Conservation (phyloP, 352 stramenopile genomes). For the Elongisporangium undulatum region DNA sequence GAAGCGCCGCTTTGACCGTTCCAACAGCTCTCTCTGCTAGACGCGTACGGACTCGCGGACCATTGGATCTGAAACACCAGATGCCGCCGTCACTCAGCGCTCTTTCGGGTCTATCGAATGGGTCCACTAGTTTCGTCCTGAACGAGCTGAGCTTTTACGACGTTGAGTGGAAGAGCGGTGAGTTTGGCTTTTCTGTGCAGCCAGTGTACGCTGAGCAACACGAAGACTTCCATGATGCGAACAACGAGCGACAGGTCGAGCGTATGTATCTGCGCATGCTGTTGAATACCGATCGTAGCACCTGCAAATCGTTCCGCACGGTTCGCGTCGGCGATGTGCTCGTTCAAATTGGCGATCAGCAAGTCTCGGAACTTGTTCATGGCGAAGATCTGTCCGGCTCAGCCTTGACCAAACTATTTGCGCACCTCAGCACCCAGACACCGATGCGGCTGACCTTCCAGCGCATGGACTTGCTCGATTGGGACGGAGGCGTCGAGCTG, state of each 20-base stretch:
- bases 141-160: slow-evolving; percentile 53
- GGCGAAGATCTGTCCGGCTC: slow-evolving; percentile 41
- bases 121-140: slow-evolving; percentile 52
- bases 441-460: slow-evolving; percentile 65
- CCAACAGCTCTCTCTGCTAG: slow-evolving; percentile 18
- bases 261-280: slow-evolving; percentile 66
- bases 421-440: slow-evolving; percentile 43
- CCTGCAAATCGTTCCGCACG: slow-evolving; percentile 55
- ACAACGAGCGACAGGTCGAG: slow-evolving; percentile 22
- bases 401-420: slow-evolving; percentile 69
- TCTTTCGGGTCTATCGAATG: slow-evolving; percentile 53
- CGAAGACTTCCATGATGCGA: slow-evolving; percentile 32
- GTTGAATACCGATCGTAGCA: slow-evolving; percentile 67
- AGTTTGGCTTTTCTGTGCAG: slow-evolving; percentile 76
- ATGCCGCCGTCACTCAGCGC: slow-evolving; percentile 57
- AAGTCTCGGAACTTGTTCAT: slow-evolving; percentile 48
- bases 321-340: slow-evolving; percentile 62
- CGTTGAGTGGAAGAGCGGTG: slow-evolving; percentile 49
- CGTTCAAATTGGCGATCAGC: slow-evolving; percentile 47
- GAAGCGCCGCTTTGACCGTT: neutral
- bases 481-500: slow-evolving; percentile 71
- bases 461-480: slow-evolving; percentile 53
- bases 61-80: slow-evolving; percentile 46
- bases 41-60: slow-evolving; percentile 34
- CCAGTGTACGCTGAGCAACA: slow-evolving; percentile 54